Conservation (phyloP, 805 yeast genomes). For the Hanseniaspora mollemarum region DNA sequence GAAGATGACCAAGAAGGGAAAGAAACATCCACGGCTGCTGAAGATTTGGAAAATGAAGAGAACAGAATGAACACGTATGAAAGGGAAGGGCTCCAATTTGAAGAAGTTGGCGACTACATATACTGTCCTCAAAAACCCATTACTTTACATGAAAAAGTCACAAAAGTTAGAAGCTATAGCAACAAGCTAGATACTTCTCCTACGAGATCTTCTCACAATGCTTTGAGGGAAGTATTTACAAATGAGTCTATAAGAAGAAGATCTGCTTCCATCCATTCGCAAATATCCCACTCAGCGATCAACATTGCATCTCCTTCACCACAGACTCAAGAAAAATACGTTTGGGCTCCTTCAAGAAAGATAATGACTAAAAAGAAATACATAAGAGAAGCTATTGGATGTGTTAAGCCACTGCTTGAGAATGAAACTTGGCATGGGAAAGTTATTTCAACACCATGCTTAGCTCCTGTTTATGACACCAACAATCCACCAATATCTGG, state of each 20-base stretch:
- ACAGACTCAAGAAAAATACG: not conserved
- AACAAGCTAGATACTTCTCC: not conserved
- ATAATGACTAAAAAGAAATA: slow-evolving; percentile 32
- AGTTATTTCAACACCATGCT: slow-evolving; percentile 30
- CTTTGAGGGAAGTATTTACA: not conserved
- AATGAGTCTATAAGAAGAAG: slow-evolving; percentile 1
- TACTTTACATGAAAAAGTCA: not conserved
- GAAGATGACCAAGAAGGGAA: slow-evolving; percentile 19
- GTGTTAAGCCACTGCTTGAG: slow-evolving; percentile 43
- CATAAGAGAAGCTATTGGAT: slow-evolving; percentile 43
- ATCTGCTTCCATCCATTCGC: slow-evolving; percentile 12
- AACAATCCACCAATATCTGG: slow-evolving; percentile 23
- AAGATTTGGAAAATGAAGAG: slow-evolving; percentile 16
- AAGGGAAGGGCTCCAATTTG: slow-evolving; percentile 20
- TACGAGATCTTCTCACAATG: not conserved
- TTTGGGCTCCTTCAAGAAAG: slow-evolving; percentile 41
- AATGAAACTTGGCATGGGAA: slow-evolving; percentile 47
- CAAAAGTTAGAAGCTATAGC: not conserved
- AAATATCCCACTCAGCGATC: not conserved
- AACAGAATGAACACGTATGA: slow-evolving; percentile 16
- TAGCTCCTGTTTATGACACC: slow-evolving; percentile 22
- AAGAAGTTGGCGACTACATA: slow-evolving; percentile 20
- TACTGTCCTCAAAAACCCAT: not conserved
- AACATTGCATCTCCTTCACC: not conserved
- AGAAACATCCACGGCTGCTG: not conserved